A percentile compares a stretch with the other conserved stretches of the same genome.
phyloP scores from a whole-genome alignment of 352 stramenopile genomes.

The Phytophthora europaea region DNA sequence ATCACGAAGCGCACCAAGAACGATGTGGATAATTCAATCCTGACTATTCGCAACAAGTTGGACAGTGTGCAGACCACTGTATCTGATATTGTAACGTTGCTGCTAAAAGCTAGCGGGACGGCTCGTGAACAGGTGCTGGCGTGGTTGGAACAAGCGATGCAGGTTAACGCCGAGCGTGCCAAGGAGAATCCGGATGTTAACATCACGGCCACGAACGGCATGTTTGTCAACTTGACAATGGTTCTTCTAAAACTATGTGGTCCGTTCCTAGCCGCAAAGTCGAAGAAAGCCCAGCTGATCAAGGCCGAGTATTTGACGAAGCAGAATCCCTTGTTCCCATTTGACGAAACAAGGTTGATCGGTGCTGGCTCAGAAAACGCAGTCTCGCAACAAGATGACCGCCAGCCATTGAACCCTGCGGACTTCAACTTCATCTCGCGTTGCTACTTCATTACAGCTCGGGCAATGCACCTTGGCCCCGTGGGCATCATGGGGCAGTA shows the following conservation, averaged over 20 bases:
- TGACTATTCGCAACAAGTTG: conserved; percentile 72
- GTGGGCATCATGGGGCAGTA: conserved; percentile 87
- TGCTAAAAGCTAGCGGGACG: conserved; percentile 69
- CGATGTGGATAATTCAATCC: conserved; percentile 80
- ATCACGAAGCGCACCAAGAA: conserved; percentile 87
- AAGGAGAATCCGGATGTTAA: conserved; percentile 85
- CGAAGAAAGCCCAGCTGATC: conserved; percentile 82
- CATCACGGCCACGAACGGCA: conserved; percentile 74
- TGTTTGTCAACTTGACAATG: conserved; percentile 85
- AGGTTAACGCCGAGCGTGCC: conserved; percentile 76
- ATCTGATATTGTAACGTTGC: conserved; percentile 73
- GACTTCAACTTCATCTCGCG: conserved; percentile 98
- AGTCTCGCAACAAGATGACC: conserved; percentile 31
- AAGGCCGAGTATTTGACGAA: conserved; percentile 62
- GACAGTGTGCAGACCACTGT: conserved; percentile 69
- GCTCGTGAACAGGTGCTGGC: conserved; percentile 71
- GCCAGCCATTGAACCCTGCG: conserved; percentile 22
- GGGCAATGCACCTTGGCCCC: conserved; percentile 93
- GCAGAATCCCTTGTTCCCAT: conserved; percentile 70
- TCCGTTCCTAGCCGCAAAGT: conserved; percentile 83
- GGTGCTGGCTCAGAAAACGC: conserved; percentile 23
- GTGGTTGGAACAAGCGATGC: conserved; percentile 82
- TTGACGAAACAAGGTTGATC: conserved; percentile 71
- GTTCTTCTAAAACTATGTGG: conserved; percentile 82
- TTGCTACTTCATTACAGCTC: conserved; percentile 96